These are phyloP conservation scores for Pyrus pyrifolia DNA, from an alignment of 306 rosid species.

Conservation along the genomic window DNA sequence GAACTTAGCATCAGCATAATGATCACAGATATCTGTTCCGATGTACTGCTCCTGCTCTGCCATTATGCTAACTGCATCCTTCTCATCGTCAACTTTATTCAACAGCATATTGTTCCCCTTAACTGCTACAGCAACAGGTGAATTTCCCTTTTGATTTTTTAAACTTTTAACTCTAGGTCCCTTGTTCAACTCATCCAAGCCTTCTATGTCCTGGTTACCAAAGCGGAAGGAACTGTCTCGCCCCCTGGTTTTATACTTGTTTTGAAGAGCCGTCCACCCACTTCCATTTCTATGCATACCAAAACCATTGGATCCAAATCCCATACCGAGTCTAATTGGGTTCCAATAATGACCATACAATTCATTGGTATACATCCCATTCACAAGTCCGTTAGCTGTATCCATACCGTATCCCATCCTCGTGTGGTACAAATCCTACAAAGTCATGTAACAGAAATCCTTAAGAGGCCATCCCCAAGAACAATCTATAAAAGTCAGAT, in stretches of 20 bases:
- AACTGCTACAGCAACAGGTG: slow-evolving; percentile 43
- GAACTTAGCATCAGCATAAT: slow-evolving; percentile 57
- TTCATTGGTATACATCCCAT: slow-evolving; percentile 60
- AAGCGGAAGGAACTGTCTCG: slow-evolving; percentile 54
- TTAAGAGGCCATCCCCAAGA: background rate
- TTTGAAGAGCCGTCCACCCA: slow-evolving; percentile 68
- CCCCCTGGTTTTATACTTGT: slow-evolving; percentile 71
- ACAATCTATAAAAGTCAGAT: background rate
- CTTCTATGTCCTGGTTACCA: slow-evolving; percentile 80
- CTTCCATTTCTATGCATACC: slow-evolving; percentile 62
- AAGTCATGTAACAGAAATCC: background rate
- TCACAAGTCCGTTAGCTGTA: slow-evolving; percentile 48
- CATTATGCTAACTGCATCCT: slow-evolving; percentile 27
- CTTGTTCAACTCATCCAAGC: slow-evolving; percentile 79
- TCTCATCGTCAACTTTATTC: slow-evolving; percentile 36
- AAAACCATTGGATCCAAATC: slow-evolving; percentile 68
- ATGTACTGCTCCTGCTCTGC: slow-evolving; percentile 62
- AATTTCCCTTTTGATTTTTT: slow-evolving; percentile 59
- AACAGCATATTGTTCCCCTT: slow-evolving; percentile 47
- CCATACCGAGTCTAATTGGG: slow-evolving; percentile 63
- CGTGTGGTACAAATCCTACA: slow-evolving; percentile 71
- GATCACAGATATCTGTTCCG: slow-evolving; percentile 57
- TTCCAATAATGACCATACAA: slow-evolving; percentile 67
- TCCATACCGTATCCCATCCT: slow-evolving; percentile 73
- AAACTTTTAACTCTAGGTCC: slow-evolving; percentile 87